A percentile compares a stretch with the other conserved stretches of the same genome.
Conservation (phyloP, 371 early-diverging fungal species). For the Apophysomyces elegans region DNA sequence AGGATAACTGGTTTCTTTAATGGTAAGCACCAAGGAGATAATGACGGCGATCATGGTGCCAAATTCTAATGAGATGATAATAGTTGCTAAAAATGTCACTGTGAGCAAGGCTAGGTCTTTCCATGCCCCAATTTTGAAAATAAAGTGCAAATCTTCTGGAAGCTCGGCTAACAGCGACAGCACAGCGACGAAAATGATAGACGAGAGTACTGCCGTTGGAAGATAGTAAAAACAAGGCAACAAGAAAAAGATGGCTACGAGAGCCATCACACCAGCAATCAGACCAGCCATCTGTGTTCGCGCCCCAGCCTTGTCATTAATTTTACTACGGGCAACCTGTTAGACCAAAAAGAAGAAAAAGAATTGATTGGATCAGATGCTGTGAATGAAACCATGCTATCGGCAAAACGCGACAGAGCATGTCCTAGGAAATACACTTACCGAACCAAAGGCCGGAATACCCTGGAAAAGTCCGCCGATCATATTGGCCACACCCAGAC, state of each 20-base stretch:
- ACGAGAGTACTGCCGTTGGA: constrained; percentile 83
- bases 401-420: constrained; percentile 58
- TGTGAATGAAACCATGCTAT: background rate
- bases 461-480: constrained; percentile 82
- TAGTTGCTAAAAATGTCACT: constrained; percentile 82
- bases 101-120: constrained; percentile 78
- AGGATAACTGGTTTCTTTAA: constrained; percentile 87
- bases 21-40: constrained; percentile 83
- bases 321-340: constrained; percentile 82
- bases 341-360: background rate
- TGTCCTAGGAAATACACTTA: constrained; percentile 34
- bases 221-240: constrained; percentile 85
- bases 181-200: constrained; percentile 89
- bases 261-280: constrained; percentile 73
- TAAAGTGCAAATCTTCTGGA: constrained; percentile 83
- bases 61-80: constrained; percentile 86
- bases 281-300: constrained; percentile 88
- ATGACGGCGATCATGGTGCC: constrained; percentile 90
- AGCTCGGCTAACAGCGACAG: constrained; percentile 78
- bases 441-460: constrained; percentile 90
- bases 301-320: constrained; percentile 89
- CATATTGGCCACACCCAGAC: constrained; percentile 89
- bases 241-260: constrained; percentile 76
- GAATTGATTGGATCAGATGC: background rate
- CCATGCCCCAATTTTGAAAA: constrained; percentile 86